These are phyloP conservation scores for Aspergillus sclerotioniger DNA, from an alignment of 495 filamentous ascomycete species.

Conservation along the genomic window DNA sequence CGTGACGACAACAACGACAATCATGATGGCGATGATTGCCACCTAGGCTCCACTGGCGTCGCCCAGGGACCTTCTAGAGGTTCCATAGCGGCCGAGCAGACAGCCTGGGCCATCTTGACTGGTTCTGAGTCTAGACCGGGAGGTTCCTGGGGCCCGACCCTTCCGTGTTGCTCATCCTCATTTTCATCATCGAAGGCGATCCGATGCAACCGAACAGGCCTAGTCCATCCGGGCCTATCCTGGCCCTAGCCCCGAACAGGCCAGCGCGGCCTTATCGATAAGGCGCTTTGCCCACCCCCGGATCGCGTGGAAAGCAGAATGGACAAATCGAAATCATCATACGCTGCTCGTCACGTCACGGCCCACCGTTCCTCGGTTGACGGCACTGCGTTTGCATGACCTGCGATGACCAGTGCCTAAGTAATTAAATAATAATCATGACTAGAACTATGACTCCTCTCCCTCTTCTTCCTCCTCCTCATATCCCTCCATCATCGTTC, in stretches of 20 bases:
- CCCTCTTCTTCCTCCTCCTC: not conserved
- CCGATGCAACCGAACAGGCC: conserved; percentile 23
- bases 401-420: not conserved
- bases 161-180: not conserved
- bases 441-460: not conserved
- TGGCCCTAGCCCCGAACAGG: conserved; percentile 13
- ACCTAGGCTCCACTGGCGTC: not conserved
- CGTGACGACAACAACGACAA: conserved; percentile 5
- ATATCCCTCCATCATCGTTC: not conserved
- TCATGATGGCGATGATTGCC: not conserved
- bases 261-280: conserved; percentile 18
- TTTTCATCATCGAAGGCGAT: conserved; percentile 17
- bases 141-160: not conserved
- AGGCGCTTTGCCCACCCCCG: conserved; percentile 3
- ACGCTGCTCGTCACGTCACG: conserved; percentile 43
- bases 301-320: conserved; percentile 1
- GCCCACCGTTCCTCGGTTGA: conserved; percentile 6
- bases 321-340: conserved; percentile 13
- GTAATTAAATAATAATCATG: too few relatives aligned
- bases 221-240: conserved; percentile 17
- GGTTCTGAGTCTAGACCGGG: conserved; percentile 13
- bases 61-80: not conserved
- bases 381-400: not conserved
- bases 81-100: not conserved
- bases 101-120: not conserved